These are phyloP conservation scores for Zasmidium citrigriseum DNA, from an alignment of 2,329 filamentous ascomycete genomes.

Conservation along the genomic window DNA sequence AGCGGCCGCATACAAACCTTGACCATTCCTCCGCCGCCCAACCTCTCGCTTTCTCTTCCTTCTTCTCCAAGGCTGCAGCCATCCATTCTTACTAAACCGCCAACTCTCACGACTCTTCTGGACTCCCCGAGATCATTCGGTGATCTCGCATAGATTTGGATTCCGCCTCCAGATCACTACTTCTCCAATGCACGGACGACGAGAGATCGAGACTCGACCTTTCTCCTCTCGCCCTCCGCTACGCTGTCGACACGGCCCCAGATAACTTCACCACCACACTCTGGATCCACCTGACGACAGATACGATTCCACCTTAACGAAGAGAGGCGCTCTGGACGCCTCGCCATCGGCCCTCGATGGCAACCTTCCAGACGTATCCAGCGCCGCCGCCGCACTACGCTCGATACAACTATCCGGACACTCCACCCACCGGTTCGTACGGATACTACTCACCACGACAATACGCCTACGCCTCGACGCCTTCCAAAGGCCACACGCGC, in stretches of 20 bases:
- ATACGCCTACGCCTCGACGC: slow-evolving; percentile 50
- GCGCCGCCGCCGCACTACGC: slow-evolving; percentile 51
- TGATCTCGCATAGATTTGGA: slow-evolving; percentile 18
- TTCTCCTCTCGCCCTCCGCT: slow-evolving; percentile 33
- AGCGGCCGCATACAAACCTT: not conserved
- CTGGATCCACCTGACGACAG: slow-evolving; percentile 1
- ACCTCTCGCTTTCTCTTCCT: not conserved
- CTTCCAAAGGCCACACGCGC: slow-evolving; percentile 53
- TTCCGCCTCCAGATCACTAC: slow-evolving; percentile 8
- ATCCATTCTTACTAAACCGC: slow-evolving; percentile 11
- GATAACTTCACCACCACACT: slow-evolving; percentile 19
- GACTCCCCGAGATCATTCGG: slow-evolving; percentile 18
- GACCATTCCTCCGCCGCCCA: not conserved
- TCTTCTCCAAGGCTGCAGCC: slow-evolving; percentile 3
- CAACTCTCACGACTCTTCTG: not conserved
- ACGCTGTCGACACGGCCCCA: slow-evolving; percentile 30
- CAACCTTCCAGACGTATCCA: slow-evolving; percentile 38
- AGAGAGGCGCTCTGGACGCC: slow-evolving; percentile 38
- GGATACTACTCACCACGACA: slow-evolving; percentile 57
- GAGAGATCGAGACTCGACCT: slow-evolving; percentile 24
- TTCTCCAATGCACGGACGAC: slow-evolving; percentile 32
- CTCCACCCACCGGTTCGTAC: slow-evolving; percentile 45
- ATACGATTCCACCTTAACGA: slow-evolving; percentile 19
- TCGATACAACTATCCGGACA: slow-evolving; percentile 50
- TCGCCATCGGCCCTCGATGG: slow-evolving; percentile 31